Base-by-base conservation (phyloP, 352 stramenopile species). In the Globisporangium yorkense region DNA sequence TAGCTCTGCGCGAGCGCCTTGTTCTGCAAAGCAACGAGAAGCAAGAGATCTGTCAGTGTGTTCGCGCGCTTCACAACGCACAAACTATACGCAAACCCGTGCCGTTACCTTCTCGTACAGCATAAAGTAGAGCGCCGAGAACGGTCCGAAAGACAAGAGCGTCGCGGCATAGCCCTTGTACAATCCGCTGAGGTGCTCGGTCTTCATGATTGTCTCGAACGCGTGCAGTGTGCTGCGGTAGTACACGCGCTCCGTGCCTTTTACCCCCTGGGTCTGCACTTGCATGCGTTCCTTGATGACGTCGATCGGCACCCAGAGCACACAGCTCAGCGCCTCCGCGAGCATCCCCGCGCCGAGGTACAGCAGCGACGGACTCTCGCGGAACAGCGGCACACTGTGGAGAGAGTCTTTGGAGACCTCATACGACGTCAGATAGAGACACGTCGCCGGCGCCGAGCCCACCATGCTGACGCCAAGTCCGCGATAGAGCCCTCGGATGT, bases 281-380 rank as follows among this genome's bases (percentile, higher is more conserved):
- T 99, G 97, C 78, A 99, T 89, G 57, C 97, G 85, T 73, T 99
- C 97, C 66, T 99, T 99, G 37, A 99, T 87, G 39, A 99, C 96
- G 66, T 99, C 97, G 33, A 99, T 96, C n/a, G 97, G 97, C n/a
- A 99, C 96, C 78, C 96, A 99, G 20, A 99, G 73, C 35, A 99
- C 82, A 65, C 97, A 99, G 57, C 92, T 91, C 18, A 91, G 35
- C 16, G 81, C 77, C 57, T 94, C 84, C 2, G 84, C 84, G 7
- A 85, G 41, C 72, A 94, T 89, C 8, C 84, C 84, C 0, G 78
- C 73, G 0, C 80, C 70, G n/a, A 94, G 65, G 44, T 88, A 91
- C 48, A 88, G 57, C 45, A 94, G 57, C 57, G 84, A 87, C 46
- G 78, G 75, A 33, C 62, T 74, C 3, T 64, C 51, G 21, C 66